Base-by-base conservation (phyloP, 1,284 basidiomycete genomes). In the Melanopsichium pennsylvanicum region DNA sequence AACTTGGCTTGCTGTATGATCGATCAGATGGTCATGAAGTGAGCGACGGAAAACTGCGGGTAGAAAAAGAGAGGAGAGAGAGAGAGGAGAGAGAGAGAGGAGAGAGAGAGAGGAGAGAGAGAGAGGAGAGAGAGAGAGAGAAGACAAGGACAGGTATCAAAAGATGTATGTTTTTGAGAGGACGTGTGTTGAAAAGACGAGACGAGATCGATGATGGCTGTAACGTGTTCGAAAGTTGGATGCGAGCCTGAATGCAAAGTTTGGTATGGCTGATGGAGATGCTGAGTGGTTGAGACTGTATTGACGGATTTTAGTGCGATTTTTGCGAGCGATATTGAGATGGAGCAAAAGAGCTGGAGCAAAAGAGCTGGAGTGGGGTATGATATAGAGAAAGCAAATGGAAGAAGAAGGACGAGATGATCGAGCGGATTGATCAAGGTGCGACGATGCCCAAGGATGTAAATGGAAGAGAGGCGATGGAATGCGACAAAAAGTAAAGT, bases 1-100 rank as follows among this genome's bases (percentile, higher is more conserved):
- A 18, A 10, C 26, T 12, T 37, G 46, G 42, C 27, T 29, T 9
- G 11, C 19, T 27, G 16, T 21, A 3, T n/a, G 32, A 34, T 35
- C 13, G 33, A 23, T 38, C 42, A 59, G 34, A 36, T 12, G 29
- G 40, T 42, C 40, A 49, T 44, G 46, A 25, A 36, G n/a, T 36
- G 34, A 36, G 18, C 18, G 34, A n/a, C 34, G 34, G 12, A 6
- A 19, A n/a, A 8, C 18, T 18, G 18, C 7, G n/a, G 21, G 34
- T 4, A 8, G 5, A 18, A n/a, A 34, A n/a, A 6, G 32, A 13
- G 16, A 6, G 32, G 32, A 34, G 32, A 34, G 18, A 8, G 34
- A n/a, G 18, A 19, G n/a, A 36, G 34, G n/a, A 8, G 5, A 18
- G 32, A 34, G 32, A 6, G 32, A 13, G 16, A 6, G 32, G 32